These are phyloP conservation scores for Citrus mangshanensis DNA, from an alignment of 345 rosid species.

Conservation along the genomic window DNA sequence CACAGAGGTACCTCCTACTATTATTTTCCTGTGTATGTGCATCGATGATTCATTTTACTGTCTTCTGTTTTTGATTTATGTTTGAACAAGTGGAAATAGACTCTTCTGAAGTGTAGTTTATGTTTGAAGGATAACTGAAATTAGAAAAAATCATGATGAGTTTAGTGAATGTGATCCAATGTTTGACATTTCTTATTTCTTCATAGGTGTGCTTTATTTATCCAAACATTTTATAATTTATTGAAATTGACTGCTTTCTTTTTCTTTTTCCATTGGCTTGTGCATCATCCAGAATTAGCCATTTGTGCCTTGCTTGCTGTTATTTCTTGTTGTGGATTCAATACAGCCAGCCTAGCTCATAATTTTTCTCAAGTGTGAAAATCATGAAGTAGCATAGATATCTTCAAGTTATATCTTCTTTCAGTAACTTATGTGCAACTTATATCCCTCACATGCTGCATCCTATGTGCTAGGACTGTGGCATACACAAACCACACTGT, in stretches of 20 bases:
- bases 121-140: neutral
- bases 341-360: neutral
- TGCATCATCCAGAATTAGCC: neutral
- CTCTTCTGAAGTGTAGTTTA: neutral
- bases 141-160: neutral
- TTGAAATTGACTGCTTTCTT: neutral
- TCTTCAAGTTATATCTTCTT: neutral
- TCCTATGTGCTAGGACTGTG: slow-evolving; percentile 47
- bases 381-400: neutral
- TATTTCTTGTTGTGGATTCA: neutral
- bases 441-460: slow-evolving; percentile 7
- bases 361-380: neutral
- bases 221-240: neutral
- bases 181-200: neutral
- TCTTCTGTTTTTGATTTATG: neutral
- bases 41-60: neutral
- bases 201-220: neutral
- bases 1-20: slow-evolving; percentile 48
- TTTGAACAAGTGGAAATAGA: neutral
- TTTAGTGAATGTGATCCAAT: neutral
- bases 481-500: slow-evolving; percentile 91
- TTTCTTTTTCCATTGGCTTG: neutral
- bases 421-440: slow-evolving; percentile 6
- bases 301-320: neutral
- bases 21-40: neutral